Evolutionary conservation across 2,329 filamentous ascomycete species (phyloP).

Genomic region (Didymella arachidicola): DNA sequence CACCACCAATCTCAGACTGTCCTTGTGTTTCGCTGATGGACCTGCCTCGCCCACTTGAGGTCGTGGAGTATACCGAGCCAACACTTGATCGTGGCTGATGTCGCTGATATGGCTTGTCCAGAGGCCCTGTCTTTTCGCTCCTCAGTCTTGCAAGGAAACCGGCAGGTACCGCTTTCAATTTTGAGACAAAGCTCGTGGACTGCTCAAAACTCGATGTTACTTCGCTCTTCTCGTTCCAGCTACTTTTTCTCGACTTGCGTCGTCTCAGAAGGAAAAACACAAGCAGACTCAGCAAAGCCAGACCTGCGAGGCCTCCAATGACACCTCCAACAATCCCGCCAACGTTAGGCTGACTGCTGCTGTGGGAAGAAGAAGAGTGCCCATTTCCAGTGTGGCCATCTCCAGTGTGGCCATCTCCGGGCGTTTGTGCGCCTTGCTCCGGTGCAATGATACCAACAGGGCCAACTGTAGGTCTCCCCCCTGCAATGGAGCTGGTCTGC

Average conservation of each 20-base stretch:
- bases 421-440: constrained; percentile 27
- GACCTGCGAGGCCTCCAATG: constrained; percentile 44
- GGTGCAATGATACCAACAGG: constrained; percentile 43
- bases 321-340: constrained; percentile 47
- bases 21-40: constrained; percentile 43
- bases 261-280: constrained; percentile 47
- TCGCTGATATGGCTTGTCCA: constrained; percentile 40
- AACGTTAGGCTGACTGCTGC: constrained; percentile 27
- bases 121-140: constrained; percentile 37
- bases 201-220: constrained; percentile 17
- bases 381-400: constrained; percentile 26
- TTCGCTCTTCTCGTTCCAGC: constrained; percentile 31
- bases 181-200: constrained; percentile 26
- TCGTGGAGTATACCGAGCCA: constrained; percentile 45
- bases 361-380: constrained; percentile 12
- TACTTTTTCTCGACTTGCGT: constrained; percentile 36
- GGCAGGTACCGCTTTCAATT: constrained; percentile 33
- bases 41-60: constrained; percentile 33
- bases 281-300: constrained; percentile 42
- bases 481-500: constrained; percentile 27
- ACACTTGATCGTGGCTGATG: constrained; percentile 42
- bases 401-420: constrained; percentile 28
- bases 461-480: constrained; percentile 30
- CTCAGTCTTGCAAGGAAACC: constrained; percentile 40
- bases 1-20: constrained; percentile 20